phyloP scores from a whole-genome alignment of 805 yeast species.

The Cyberlindnera maclurae region DNA sequence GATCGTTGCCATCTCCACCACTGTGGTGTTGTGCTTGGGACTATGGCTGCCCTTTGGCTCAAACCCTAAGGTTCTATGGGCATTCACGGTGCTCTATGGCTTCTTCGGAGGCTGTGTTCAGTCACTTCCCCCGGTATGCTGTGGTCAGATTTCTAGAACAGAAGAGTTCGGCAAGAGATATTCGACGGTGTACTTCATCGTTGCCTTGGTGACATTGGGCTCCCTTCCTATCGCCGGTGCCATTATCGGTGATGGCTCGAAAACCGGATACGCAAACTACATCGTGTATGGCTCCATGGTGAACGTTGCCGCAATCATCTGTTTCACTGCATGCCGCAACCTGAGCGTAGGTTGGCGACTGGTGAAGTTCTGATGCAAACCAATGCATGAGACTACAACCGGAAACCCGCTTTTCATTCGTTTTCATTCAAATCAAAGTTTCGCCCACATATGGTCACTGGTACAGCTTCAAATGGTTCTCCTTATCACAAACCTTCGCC shows the following conservation, averaged over 20 bases:
- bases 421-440: too few species aligned
- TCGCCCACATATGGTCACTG: not conserved
- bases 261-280: slow-evolving; percentile 33
- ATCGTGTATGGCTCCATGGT: slow-evolving; percentile 37
- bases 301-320: slow-evolving; percentile 30
- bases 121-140: slow-evolving; percentile 51
- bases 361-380: slow-evolving; percentile 24
- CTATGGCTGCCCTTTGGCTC: slow-evolving; percentile 39
- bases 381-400: too few species aligned
- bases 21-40: slow-evolving; percentile 27
- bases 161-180: slow-evolving; percentile 49
- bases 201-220: slow-evolving; percentile 42
- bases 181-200: slow-evolving; percentile 51
- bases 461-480: slow-evolving; percentile 38
- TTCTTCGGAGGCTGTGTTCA: slow-evolving; percentile 49
- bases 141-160: slow-evolving; percentile 50
- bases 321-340: slow-evolving; percentile 35
- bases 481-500: slow-evolving; percentile 75
- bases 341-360: slow-evolving; percentile 36
- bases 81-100: slow-evolving; percentile 45
- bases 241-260: slow-evolving; percentile 30
- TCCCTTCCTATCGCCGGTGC: slow-evolving; percentile 46
- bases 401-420: too few species aligned
- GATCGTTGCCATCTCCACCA: slow-evolving; percentile 25
- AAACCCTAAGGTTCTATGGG: slow-evolving; percentile 30